Conservation (phyloP, 495 filamentous ascomycete genomes). For the Annulohypoxylon maeteangense region DNA sequence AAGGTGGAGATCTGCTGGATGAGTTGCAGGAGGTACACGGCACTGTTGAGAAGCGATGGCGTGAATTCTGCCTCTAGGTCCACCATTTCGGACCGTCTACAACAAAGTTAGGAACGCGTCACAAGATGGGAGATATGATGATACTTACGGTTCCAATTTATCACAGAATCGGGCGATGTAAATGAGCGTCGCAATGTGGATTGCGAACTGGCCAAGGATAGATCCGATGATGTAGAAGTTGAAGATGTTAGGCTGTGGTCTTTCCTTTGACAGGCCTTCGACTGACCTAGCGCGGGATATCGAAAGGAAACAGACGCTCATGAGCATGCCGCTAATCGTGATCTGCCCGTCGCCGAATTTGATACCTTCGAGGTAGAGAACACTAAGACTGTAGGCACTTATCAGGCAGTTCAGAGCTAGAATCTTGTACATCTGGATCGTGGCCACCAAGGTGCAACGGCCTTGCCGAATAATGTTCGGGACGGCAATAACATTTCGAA, state of each 20-base stretch:
- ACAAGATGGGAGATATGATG: constrained; percentile 42
- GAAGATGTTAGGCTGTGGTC: constrained; percentile 98
- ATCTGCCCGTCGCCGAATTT: constrained; percentile 99
- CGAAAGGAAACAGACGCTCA: constrained; percentile 99
- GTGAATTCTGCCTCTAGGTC: constrained; percentile 96
- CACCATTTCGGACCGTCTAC: constrained; percentile 73
- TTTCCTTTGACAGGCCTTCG: constrained; percentile 94
- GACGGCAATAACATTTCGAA: constrained; percentile 95
- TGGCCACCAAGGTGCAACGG: constrained; percentile 94
- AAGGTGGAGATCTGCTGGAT: constrained; percentile 99
- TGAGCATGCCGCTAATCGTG: constrained; percentile 98
- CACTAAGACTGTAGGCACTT: constrained; percentile 95
- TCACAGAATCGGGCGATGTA: constrained; percentile 94
- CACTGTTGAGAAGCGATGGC: constrained; percentile 94
- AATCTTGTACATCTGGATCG: constrained; percentile 99
- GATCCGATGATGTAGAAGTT: constrained; percentile 99
- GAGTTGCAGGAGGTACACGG: constrained; percentile 96
- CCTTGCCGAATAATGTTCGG: constrained; percentile 99
- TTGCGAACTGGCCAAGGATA: constrained; percentile 95
- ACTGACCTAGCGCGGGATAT: constrained; percentile 96
- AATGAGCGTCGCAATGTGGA: constrained; percentile 93
- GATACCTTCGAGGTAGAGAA: constrained; percentile 97
- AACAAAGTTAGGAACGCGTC: constrained; percentile 7
- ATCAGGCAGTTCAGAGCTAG: constrained; percentile 98
- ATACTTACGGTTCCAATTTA: constrained; percentile 79